Conservation (phyloP, 306 rosid genomes). For the Prunus kanzakura region DNA sequence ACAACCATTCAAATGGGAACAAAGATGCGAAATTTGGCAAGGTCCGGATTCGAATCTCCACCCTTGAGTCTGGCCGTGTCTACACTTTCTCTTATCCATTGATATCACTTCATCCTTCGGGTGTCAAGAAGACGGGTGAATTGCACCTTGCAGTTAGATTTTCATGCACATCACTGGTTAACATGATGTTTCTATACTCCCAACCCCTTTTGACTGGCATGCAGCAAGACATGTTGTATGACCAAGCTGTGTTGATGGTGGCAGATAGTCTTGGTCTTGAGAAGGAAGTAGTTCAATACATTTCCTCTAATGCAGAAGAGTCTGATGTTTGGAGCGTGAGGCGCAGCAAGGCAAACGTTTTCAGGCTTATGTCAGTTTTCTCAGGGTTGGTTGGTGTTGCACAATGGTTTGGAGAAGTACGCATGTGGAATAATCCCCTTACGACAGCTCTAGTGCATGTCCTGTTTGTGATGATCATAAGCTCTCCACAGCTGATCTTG, state of each 20-base stretch:
- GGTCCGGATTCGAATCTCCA: neutral
- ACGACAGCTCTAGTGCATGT: neutral
- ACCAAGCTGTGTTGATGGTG: neutral
- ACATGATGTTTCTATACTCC: neutral
- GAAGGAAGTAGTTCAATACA: neutral
- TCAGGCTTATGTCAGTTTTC: neutral
- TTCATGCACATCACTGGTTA: neutral
- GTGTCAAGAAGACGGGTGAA: neutral
- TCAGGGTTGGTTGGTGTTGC: neutral
- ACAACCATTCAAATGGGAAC: neutral
- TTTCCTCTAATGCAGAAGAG: neutral
- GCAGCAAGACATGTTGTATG: neutral
- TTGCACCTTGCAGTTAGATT: neutral
- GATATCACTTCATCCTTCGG: neutral
- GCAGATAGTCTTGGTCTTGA: neutral
- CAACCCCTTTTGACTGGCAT: neutral
- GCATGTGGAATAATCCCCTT: neutral
- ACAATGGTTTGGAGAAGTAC: neutral
- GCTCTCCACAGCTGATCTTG: neutral
- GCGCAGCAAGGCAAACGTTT: neutral
- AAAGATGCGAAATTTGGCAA: neutral
- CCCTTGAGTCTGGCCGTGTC: neutral
- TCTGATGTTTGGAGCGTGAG: neutral
- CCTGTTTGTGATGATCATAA: neutral
- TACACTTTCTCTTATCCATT: neutral